These are phyloP conservation scores for Debaryomyces maramus DNA, from an alignment of 805 yeast genomes.

Conservation along the genomic window DNA sequence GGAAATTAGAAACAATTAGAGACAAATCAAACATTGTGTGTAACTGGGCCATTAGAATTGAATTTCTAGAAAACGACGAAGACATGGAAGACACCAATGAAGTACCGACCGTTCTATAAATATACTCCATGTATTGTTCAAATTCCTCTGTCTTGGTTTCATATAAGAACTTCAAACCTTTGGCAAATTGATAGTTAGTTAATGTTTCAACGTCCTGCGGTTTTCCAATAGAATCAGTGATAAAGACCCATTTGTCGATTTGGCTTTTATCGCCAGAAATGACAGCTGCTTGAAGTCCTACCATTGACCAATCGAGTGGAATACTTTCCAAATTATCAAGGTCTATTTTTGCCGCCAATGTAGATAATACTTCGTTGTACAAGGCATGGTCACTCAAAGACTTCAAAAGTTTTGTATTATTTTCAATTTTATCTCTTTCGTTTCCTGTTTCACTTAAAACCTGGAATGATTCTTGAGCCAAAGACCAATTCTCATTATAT, in stretches of 20 bases:
- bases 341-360: constrained; percentile 41
- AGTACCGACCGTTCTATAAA: constrained; percentile 60
- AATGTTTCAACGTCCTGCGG: constrained; percentile 52
- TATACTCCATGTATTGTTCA: constrained; percentile 43
- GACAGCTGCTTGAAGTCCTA: constrained; percentile 77
- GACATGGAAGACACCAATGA: constrained; percentile 46
- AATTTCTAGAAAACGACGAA: constrained; percentile 38
- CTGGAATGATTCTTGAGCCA: constrained; percentile 83
- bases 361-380: constrained; percentile 61
- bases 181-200: constrained; percentile 65
- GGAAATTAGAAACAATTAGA: constrained; percentile 19
- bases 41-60: constrained; percentile 35
- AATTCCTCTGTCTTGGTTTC: constrained; percentile 33
- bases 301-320: constrained; percentile 58
- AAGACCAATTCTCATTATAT: constrained; percentile 81
- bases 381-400: constrained; percentile 77
- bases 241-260: constrained; percentile 58
- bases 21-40: constrained; percentile 37
- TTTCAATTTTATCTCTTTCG: constrained; percentile 28
- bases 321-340: constrained; percentile 21
- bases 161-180: constrained; percentile 51
- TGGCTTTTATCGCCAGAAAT: constrained; percentile 54
- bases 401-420: constrained; percentile 56
- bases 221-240: constrained; percentile 45
- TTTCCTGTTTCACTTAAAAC: constrained; percentile 51